phyloP scores from a whole-genome alignment of 257 asterid genomes.

The Linaria vulgaris region DNA sequence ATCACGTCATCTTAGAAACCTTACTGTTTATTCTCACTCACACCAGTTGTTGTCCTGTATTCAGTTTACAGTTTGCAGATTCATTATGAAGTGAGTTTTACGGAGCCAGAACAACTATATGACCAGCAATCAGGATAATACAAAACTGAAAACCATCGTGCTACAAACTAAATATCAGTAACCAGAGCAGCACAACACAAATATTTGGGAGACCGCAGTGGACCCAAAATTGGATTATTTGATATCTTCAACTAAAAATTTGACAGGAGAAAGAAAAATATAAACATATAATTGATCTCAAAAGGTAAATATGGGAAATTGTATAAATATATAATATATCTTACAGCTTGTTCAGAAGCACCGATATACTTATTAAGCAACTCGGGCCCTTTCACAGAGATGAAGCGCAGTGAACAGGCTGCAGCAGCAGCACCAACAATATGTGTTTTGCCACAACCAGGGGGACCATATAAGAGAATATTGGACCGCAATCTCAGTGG shows the following conservation, averaged over 20 bases:
- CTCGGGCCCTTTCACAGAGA: constrained; percentile 98
- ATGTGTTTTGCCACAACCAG: constrained; percentile 99
- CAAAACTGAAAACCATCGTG: not conserved
- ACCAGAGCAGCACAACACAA: not conserved
- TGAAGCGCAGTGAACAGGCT: constrained; percentile 88
- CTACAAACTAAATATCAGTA: not conserved
- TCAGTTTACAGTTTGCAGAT: constrained; percentile 19
- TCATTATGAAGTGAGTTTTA: not conserved
- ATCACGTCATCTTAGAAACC: not conserved
- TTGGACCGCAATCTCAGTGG: constrained; percentile 95
- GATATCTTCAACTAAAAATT: not conserved
- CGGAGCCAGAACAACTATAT: not conserved
- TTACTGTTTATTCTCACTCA: not conserved
- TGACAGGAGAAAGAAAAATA: not conserved
- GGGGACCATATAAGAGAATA: constrained; percentile 95
- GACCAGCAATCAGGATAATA: not conserved
- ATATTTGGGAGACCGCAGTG: not conserved
- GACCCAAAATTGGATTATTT: too few relatives aligned
- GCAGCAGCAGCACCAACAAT: constrained; percentile 98
- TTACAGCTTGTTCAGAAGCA: constrained; percentile 99
- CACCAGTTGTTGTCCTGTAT: not conserved
- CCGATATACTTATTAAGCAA: constrained; percentile 94
- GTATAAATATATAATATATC: constrained; percentile 28
- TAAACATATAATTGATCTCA: constrained; percentile 13
- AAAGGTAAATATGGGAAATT: constrained; percentile 14